Base-by-base conservation (phyloP, 371 early-diverging fungal species). In the Mucor circinelloides region DNA sequence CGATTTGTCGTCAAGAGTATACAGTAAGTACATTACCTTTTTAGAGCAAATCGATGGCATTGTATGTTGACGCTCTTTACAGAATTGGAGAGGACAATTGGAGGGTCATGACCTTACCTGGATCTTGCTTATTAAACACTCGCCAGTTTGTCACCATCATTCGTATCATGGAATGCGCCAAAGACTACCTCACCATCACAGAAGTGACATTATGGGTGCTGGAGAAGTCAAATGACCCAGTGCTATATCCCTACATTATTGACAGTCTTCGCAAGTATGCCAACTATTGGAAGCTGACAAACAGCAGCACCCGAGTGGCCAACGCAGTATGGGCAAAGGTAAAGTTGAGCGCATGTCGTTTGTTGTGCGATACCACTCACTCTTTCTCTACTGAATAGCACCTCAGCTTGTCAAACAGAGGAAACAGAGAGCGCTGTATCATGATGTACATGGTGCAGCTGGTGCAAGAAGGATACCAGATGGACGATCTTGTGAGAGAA, bases 31-130 rank as follows among this genome's bases (percentile, higher is more conserved):
- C 1, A 56, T 19, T n/a, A n/a, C n/a, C n/a, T n/a, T n/a, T n/a
- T n/a, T n/a, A n/a, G n/a, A n/a, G n/a, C n/a, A n/a, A n/a, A n/a
- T n/a, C n/a, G n/a, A n/a, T n/a, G n/a, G n/a, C n/a, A n/a, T 1
- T 42, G 17, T 27, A 44, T 19, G 55, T 12, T 6, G 9, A 6
- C 28, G 2, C 19, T 13, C 36, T 58, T 17, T 6, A 38, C 60
- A 86, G 86, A 42, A 90, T 94, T 38, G 92, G 91, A 15, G 89
- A 85, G 60, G 89, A 92, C 66, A 94, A 94, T 66, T 94, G 94
- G 94, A 81, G 90, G 55, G 91, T 90, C 36, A 90, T 91, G 76
- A 90, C 93, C 0, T 86, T 87, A 0, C 93, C 94, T 5, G 94
- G 93, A 0, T 84, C 91, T 0, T 91, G 93, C 12, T 71, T 93